Evolutionary conservation across 495 filamentous ascomycete species (phyloP), one percentile per base, ranked within the genome.

Genomic region (Podospora appendiculata): DNA sequence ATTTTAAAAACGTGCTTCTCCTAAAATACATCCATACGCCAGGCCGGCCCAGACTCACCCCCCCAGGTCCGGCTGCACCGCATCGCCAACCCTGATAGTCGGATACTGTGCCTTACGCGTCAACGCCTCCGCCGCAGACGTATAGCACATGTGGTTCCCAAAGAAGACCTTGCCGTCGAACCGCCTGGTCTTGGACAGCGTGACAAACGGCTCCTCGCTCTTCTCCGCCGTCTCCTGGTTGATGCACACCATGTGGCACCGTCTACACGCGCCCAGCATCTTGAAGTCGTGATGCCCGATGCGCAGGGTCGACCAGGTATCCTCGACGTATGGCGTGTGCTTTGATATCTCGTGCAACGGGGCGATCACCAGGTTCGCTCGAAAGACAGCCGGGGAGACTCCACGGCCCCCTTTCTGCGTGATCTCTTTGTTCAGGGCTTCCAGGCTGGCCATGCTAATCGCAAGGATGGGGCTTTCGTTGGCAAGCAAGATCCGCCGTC

Each of bases 161-260:
- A 97, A 97, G 45, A 85, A 83, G 11, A 96, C 82, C 68, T 87
- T 89, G 0, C 90, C 88, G 34, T 85, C 82, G 33, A 88, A 79
- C 54, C 88, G 79, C 54, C 92, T 76, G 1, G 89, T 96, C 68
- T 93, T 95, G 0, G 84, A 83, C 32, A 98, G 70, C 1, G 90
- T 96, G 1, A 88, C 79, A 65, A 93, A 94, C 0, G 93, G 93
- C 64, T 96, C 91, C 54, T 88, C 80, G 40, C 83, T 79, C 66
- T 82, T 86, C 44, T 81, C 76, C 0, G 83, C 92, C 6, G 87
- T 94, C 14, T 83, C 69, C 60, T 95, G 93, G 55, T 98, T 83
- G 42, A 96, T 79, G 63, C 92, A 96, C 11, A 98, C 85, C 89
- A 98, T 96, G 59, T 95, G 90, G 55, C 93, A 98, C 13, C 93